A percentile compares a stretch with the other conserved stretches of the same genome.
phyloP scores from a whole-genome alignment of 2,329 filamentous ascomycete genomes.

The Alternaria ventricosa region DNA sequence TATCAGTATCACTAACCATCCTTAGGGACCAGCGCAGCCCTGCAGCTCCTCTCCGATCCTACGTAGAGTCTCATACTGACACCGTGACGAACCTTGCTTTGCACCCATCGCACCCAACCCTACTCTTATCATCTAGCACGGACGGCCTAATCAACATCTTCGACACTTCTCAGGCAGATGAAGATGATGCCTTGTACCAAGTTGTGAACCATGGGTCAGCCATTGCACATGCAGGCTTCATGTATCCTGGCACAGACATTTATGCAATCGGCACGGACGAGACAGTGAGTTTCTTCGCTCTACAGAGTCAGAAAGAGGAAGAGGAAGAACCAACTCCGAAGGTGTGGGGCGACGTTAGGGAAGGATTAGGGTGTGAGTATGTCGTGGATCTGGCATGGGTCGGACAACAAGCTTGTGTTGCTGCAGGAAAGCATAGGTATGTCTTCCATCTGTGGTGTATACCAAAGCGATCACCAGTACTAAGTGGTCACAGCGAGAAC shows the following conservation, averaged over 20 bases:
- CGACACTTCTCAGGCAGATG: constrained; percentile 67
- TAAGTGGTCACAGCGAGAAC: constrained; percentile 26
- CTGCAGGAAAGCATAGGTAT: constrained; percentile 72
- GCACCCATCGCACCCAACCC: constrained; percentile 64
- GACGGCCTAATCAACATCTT: constrained; percentile 81
- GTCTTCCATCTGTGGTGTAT: constrained; percentile 31
- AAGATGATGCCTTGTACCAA: constrained; percentile 79
- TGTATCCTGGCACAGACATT: constrained; percentile 60
- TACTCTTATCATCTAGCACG: constrained; percentile 78
- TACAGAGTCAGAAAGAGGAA: constrained; percentile 68
- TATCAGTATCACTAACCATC: constrained; percentile 8
- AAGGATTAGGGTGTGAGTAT: constrained; percentile 73
- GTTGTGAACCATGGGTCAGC: constrained; percentile 80
- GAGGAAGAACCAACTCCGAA: constrained; percentile 58
- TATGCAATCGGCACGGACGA: constrained; percentile 81
- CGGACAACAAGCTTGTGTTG: constrained; percentile 67
- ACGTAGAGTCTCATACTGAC: constrained; percentile 60
- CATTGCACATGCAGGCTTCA: constrained; percentile 76
- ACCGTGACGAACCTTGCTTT: constrained; percentile 68
- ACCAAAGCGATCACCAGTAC: neutral
- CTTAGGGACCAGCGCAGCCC: constrained; percentile 52
- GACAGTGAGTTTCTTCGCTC: constrained; percentile 74
- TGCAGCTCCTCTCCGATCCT: constrained; percentile 45
- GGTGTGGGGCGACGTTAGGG: constrained; percentile 71
- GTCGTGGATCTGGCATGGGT: constrained; percentile 70